Evolutionary conservation across 1,139 yeast species (phyloP).

Genomic region (Candida labiduridarum): DNA sequence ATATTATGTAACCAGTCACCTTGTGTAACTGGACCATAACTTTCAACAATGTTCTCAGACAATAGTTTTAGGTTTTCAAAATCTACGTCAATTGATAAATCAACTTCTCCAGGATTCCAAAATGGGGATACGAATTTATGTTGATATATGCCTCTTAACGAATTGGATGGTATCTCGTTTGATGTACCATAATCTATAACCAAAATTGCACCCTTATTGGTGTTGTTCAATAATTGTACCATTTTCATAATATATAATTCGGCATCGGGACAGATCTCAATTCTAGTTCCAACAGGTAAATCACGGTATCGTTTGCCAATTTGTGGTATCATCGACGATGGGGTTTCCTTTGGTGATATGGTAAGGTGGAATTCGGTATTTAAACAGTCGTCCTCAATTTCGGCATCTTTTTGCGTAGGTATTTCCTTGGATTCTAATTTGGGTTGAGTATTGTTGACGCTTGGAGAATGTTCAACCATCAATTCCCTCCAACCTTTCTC

Average conservation of each 20-base stretch:
- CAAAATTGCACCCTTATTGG: conserved; percentile 62
- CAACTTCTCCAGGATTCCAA: conserved; percentile 74
- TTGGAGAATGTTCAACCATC: conserved; percentile 57
- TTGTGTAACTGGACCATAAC: conserved; percentile 69
- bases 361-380: conserved; percentile 60
- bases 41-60: conserved; percentile 17
- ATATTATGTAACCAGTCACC: conserved; percentile 79
- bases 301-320: conserved; percentile 53
- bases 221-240: conserved; percentile 40
- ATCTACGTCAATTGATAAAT: conserved; percentile 83
- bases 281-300: conserved; percentile 57
- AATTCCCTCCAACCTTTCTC: conserved; percentile 83
- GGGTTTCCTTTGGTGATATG: conserved; percentile 61
- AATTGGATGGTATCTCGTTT: conserved; percentile 53
- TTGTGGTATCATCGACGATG: conserved; percentile 62
- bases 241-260: conserved; percentile 54
- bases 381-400: conserved; percentile 18
- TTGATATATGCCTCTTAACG: conserved; percentile 72
- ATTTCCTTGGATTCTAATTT: conserved; percentile 24
- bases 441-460: conserved; percentile 43
- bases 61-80: conserved; percentile 53
- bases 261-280: conserved; percentile 80
- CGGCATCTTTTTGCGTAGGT: conserved; percentile 3
- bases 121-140: conserved; percentile 83
- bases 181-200: conserved; percentile 79